Evolutionary conservation across 2,329 filamentous ascomycete species (phyloP).

Genomic region (Cercospora berteroae): DNA sequence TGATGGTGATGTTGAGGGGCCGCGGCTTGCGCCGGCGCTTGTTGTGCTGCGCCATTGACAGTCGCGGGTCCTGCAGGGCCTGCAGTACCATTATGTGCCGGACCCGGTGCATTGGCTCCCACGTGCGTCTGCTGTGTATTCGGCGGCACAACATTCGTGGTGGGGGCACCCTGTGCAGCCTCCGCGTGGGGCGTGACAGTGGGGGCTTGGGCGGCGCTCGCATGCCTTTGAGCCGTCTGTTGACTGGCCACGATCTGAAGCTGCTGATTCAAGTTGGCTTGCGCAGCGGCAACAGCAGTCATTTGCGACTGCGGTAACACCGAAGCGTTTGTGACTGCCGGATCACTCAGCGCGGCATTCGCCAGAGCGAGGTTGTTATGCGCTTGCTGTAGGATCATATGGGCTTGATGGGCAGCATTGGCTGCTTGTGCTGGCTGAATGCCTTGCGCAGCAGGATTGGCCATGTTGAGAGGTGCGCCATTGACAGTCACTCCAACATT

Average conservation of each 20-base stretch:
- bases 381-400: slow-evolving; percentile 24
- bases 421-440: slow-evolving; percentile 11
- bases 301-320: slow-evolving; percentile 17
- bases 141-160: slow-evolving; percentile 3
- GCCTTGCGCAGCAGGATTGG: slow-evolving; percentile 13
- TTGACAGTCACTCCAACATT: slow-evolving; percentile 6
- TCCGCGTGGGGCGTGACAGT: not conserved
- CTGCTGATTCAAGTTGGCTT: slow-evolving; percentile 19
- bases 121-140: not conserved
- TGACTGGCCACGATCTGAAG: slow-evolving; percentile 19
- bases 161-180: not conserved
- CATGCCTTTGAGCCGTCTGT: slow-evolving; percentile 17
- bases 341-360: slow-evolving; percentile 22
- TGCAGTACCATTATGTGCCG: not conserved
- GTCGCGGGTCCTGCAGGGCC: slow-evolving; percentile 2
- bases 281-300: slow-evolving; percentile 21
- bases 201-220: not conserved
- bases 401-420: slow-evolving; percentile 18
- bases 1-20: slow-evolving; percentile 35
- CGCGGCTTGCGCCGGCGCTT: slow-evolving; percentile 33
- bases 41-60: slow-evolving; percentile 7
- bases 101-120: not conserved
- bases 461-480: slow-evolving; percentile 14
- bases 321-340: slow-evolving; percentile 7
- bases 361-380: slow-evolving; percentile 21